Percentiles rank a stretch among this genome's conserved stretches.
These are phyloP conservation scores for Huntiella bhutanensis DNA, from an alignment of 2,329 filamentous ascomycete genomes.

Conservation along the genomic window DNA sequence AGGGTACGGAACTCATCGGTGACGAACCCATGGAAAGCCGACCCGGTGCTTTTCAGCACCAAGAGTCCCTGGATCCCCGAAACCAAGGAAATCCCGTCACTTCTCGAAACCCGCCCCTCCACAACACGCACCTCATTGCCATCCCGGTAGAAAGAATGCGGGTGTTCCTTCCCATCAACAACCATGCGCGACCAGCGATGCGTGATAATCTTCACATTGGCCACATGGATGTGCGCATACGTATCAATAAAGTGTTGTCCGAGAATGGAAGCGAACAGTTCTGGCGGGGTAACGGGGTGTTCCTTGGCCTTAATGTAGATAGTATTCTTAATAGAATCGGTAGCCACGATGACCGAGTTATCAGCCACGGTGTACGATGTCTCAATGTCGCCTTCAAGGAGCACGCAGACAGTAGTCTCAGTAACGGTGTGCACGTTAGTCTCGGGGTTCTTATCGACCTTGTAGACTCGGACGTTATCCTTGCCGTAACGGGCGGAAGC, in stretches of 20 bases:
- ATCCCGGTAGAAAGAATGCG: conserved; percentile 86
- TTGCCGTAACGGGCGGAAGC: conserved; percentile 64
- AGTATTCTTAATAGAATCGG: conserved; percentile 96
- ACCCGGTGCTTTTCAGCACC: conserved; percentile 91
- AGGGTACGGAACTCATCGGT: conserved; percentile 87
- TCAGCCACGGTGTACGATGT: conserved; percentile 79
- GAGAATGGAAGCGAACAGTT: conserved; percentile 73
- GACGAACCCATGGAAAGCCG: conserved; percentile 86
- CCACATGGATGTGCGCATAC: conserved; percentile 73
- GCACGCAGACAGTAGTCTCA: conserved; percentile 86
- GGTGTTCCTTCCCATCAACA: conserved; percentile 75
- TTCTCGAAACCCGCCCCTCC: conserved; percentile 47
- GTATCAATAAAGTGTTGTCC: conserved; percentile 75
- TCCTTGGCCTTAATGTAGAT: conserved; percentile 90
- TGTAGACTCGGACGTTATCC: conserved; percentile 97
- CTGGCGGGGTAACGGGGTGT: conserved; percentile 77
- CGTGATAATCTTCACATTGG: conserved; percentile 63
- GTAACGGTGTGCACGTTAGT: conserved; percentile 68
- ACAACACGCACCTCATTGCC: conserved; percentile 74
- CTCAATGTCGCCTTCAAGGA: conserved; percentile 86
- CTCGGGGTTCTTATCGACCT: conserved; percentile 64
- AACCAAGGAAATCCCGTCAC: conserved; percentile 50
- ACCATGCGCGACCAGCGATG: conserved; percentile 85
- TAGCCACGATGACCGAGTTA: conserved; percentile 88
- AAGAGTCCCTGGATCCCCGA: conserved; percentile 66